phyloP scores from a whole-genome alignment of 1,284 basidiomycete species.

The Termitomyces sp. region DNA sequence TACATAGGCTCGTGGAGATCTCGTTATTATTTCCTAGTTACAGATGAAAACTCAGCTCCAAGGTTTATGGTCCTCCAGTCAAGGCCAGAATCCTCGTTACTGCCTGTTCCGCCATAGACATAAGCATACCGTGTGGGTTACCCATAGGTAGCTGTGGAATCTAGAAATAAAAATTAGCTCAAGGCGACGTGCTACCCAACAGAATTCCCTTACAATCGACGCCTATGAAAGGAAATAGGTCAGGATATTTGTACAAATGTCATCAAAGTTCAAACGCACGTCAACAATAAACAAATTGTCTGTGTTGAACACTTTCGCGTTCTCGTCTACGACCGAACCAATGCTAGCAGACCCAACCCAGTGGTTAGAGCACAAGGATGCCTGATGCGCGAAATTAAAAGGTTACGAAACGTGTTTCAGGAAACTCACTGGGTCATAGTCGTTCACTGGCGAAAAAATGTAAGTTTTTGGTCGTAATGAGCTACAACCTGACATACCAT shows the following conservation, averaged over 20 bases:
- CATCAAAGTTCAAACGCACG: slow-evolving; percentile 17
- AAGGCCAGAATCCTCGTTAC: slow-evolving; percentile 49
- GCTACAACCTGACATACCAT: slow-evolving; percentile 30
- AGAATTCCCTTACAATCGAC: slow-evolving; percentile 26
- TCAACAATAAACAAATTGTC: slow-evolving; percentile 49
- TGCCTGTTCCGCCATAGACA: slow-evolving; percentile 56
- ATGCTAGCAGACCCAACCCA: slow-evolving; percentile 55
- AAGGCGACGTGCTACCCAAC: neutral
- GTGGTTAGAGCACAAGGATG: slow-evolving; percentile 50
- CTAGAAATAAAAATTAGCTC: slow-evolving; percentile 20
- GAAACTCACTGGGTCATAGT: slow-evolving; percentile 40
- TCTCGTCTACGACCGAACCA: slow-evolving; percentile 52
- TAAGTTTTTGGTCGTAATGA: neutral
- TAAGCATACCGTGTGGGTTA: slow-evolving; percentile 50
- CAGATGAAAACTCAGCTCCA: too few species aligned
- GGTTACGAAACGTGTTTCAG: slow-evolving; percentile 52
- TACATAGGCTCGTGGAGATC: too few species aligned
- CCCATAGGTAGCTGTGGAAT: slow-evolving; percentile 43
- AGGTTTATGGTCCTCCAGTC: slow-evolving; percentile 38
- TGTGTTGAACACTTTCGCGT: slow-evolving; percentile 52
- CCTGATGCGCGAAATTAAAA: slow-evolving; percentile 37
- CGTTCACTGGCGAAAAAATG: slow-evolving; percentile 33
- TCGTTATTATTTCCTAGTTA: too few species aligned
- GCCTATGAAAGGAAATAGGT: slow-evolving; percentile 19
- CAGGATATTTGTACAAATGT: neutral